Base-by-base conservation (phyloP, 768 basidiomycete genomes). In the Leccinellum rugosiceps region DNA sequence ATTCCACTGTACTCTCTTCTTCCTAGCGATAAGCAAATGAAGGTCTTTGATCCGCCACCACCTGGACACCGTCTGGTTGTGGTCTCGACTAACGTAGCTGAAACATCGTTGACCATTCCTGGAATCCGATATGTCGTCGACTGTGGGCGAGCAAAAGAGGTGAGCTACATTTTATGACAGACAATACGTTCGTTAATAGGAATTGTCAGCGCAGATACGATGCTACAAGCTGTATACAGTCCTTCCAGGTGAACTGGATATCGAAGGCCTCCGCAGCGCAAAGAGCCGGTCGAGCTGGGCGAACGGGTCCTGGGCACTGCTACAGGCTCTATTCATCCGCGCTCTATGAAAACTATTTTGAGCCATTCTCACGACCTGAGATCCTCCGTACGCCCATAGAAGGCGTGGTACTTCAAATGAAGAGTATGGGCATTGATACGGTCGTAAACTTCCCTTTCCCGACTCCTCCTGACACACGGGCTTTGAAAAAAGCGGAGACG, bases 361-460 rank as follows among this genome's bases (percentile, higher is more conserved):
- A 90, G 31, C 75, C 84, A 56, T 96, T 96, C 72, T 81, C 92
- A 0, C 77, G 84, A 57, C 97, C 97, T 2, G 97, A 99, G 72
- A 95, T 98, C 55, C 80, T 94, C 45, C 88, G 95, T 23, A 94
- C 92, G 77, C 95, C 97, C 0, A 96, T 98, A 63, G 97, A 98
- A 65, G 95, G 94, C 2, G 88, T 98, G 23, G 91, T 98, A 9
- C 78, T 98, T 31, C 95, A 98, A 72, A 98, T 99, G 96, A 99
- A 99, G 78, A 87, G 86, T 71, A 98, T 99, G 94, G 92, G 96
- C 68, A 96, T 99, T 57, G 94, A 98, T 66, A 81, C 92, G 1
- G 93, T 98, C 38, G 80, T 92, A 64, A 98, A 98, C 75, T 99
- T 99, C 72, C 97, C 97, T 15, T 98, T 98, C 75, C 97, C 97